Evolutionary conservation across 805 yeast genomes (phyloP).

Genomic region (Pichia ethanolica): DNA sequence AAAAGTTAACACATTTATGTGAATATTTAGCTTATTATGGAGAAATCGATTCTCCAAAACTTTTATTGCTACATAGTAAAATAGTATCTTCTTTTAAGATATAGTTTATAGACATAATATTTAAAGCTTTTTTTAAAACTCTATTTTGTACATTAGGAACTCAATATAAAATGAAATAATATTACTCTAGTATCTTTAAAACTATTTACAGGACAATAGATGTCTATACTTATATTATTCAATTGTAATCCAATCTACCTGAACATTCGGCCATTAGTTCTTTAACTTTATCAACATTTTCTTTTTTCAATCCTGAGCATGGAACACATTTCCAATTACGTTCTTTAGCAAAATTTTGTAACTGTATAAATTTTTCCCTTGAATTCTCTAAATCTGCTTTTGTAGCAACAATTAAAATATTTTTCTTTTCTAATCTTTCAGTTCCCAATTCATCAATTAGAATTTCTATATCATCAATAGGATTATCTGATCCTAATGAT

Average conservation of each 20-base stretch:
- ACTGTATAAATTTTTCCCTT: conserved; percentile 36
- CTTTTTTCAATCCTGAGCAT: conserved; percentile 68
- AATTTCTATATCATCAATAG: conserved; percentile 55
- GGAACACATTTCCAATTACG: conserved; percentile 69
- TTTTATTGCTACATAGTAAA: conserved; percentile 36
- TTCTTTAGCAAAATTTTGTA: conserved; percentile 38
- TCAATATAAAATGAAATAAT: too few relatives aligned
- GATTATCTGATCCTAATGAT: conserved; percentile 61
- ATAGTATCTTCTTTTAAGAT: conserved; percentile 26
- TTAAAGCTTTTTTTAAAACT: too few relatives aligned
- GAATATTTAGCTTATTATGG: conserved; percentile 41
- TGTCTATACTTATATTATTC: not conserved
- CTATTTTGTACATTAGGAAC: too few relatives aligned
- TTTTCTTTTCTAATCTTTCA: conserved; percentile 51
- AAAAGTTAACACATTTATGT: conserved; percentile 38
- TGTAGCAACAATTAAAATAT: conserved; percentile 77
- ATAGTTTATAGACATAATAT: not conserved
- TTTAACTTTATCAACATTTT: conserved; percentile 66
- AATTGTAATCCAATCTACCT: conserved; percentile 11
- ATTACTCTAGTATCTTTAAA: too few relatives aligned
- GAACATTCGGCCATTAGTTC: conserved; percentile 63
- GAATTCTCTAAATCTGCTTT: conserved; percentile 75
- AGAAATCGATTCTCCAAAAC: conserved; percentile 41
- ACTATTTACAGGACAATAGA: too few relatives aligned
- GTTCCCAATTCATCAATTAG: conserved; percentile 68